phyloP scores from a whole-genome alignment of 257 asterid species.

The Rubia yunnanensis region DNA sequence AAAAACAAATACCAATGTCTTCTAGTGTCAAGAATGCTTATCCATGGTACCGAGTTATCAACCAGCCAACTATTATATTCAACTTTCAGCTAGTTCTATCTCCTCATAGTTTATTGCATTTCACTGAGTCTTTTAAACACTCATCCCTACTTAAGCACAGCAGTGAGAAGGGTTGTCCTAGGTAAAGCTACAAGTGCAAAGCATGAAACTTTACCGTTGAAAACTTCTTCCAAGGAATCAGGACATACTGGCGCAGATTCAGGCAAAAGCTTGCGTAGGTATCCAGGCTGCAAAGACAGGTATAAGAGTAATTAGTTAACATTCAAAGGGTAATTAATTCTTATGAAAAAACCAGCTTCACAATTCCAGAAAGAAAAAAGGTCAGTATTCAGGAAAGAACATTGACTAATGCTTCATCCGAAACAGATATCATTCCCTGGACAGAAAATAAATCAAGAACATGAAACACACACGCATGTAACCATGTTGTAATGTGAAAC shows the following conservation, averaged over 20 bases:
- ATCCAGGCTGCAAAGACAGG: conserved; percentile 65
- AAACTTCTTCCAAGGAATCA: conserved; percentile 63
- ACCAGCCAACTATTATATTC: neutral
- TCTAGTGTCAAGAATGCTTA: neutral
- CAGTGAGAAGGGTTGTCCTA: neutral
- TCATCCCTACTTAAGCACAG: neutral
- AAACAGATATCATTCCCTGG: neutral
- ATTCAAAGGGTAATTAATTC: neutral
- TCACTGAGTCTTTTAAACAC: neutral
- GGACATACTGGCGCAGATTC: conserved; percentile 74
- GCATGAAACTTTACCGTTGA: conserved; percentile 46
- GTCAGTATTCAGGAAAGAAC: neutral
- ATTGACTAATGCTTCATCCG: neutral
- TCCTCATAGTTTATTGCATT: neutral
- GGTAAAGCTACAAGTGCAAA: conserved; percentile 1
- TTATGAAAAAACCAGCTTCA: neutral
- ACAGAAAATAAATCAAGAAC: neutral
- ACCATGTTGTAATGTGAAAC: neutral
- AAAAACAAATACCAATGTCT: neutral
- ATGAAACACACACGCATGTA: neutral
- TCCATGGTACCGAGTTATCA: neutral
- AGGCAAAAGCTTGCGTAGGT: conserved; percentile 77
- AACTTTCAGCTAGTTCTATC: neutral
- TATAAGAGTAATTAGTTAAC: neutral
- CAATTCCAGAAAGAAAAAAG: neutral